These are phyloP conservation scores for Torulaspora indica DNA, from an alignment of 805 yeast genomes.

Conservation along the genomic window DNA sequence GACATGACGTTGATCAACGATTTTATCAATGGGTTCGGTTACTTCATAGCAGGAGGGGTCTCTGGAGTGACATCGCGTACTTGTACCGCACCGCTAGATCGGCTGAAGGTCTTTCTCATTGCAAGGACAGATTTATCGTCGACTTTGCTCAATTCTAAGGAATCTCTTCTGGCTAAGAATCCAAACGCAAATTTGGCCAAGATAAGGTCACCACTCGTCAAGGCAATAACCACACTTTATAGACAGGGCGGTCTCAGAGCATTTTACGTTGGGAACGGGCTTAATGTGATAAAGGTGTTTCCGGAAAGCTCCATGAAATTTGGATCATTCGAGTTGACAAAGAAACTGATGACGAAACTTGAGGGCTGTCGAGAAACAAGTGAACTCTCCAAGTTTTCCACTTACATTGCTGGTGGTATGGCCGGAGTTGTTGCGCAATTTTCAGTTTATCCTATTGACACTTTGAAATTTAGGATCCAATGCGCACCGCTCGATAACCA, in stretches of 20 bases:
- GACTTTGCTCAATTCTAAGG: conserved; percentile 56
- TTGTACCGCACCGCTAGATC: conserved; percentile 94
- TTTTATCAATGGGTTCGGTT: conserved; percentile 78
- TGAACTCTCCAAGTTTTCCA: conserved; percentile 67
- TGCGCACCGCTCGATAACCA: conserved; percentile 75
- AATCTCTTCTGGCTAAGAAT: conserved; percentile 42
- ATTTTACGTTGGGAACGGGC: conserved; percentile 92
- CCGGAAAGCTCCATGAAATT: conserved; percentile 98
- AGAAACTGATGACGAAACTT: conserved; percentile 61
- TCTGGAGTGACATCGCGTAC: conserved; percentile 96
- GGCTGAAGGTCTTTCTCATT: conserved; percentile 87
- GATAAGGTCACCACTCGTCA: conserved; percentile 67
- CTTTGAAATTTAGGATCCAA: conserved; percentile 87
- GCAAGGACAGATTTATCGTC: conserved; percentile 82
- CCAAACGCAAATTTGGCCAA: conserved; percentile 39
- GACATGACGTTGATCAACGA: conserved; percentile 83
- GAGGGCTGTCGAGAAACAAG: conserved; percentile 73
- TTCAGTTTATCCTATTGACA: conserved; percentile 92
- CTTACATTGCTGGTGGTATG: conserved; percentile 90
- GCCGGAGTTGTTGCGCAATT: conserved; percentile 95
- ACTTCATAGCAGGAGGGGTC: conserved; percentile 88
- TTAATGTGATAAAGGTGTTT: conserved; percentile 87
- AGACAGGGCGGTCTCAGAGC: conserved; percentile 82
- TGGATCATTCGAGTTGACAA: conserved; percentile 89
- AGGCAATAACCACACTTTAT: conserved; percentile 78